phyloP scores from a whole-genome alignment of 768 basidiomycete species.

The Tricholomella constricta region DNA sequence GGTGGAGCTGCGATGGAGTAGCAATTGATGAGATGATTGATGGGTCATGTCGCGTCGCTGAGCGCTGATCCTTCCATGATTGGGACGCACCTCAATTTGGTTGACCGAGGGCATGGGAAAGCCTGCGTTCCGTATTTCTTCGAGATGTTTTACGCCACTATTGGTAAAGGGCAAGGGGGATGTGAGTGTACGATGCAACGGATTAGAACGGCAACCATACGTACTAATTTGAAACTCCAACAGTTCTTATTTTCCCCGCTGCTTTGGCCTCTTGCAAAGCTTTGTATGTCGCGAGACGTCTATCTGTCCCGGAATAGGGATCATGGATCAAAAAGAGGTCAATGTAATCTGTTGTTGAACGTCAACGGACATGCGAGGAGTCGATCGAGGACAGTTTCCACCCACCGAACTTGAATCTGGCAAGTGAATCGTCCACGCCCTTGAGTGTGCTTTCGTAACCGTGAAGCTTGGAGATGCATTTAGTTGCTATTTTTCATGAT shows the following conservation, averaged over 20 bases:
- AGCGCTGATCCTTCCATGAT: too few species aligned
- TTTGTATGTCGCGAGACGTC: constrained; percentile 70
- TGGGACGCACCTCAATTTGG: constrained; percentile 68
- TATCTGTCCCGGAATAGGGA: constrained; percentile 61
- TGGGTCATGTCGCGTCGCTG: background rate
- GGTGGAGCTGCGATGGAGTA: constrained; percentile 64
- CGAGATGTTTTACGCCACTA: constrained; percentile 70
- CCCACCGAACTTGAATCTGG: constrained; percentile 60
- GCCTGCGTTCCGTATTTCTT: constrained; percentile 69
- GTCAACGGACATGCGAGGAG: background rate
- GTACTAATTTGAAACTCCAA: constrained; percentile 88
- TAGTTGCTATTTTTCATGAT: constrained; percentile 52
- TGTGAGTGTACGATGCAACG: background rate
- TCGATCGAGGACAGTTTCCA: background rate
- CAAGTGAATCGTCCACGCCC: constrained; percentile 63
- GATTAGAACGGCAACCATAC: constrained; percentile 23
- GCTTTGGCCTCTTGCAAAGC: constrained; percentile 64
- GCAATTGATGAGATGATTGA: constrained; percentile 8
- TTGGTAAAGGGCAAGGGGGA: background rate
- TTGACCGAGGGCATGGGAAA: constrained; percentile 72
- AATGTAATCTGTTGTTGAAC: constrained; percentile 37
- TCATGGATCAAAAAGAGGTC: constrained; percentile 84
- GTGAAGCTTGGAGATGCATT: constrained; percentile 56
- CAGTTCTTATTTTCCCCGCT: constrained; percentile 65
- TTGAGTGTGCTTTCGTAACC: constrained; percentile 63